A percentile compares a stretch with the other conserved stretches of the same genome.
Conservation (phyloP, 139 green algal genomes). For the Chlamydomonas schloesseri region DNA sequence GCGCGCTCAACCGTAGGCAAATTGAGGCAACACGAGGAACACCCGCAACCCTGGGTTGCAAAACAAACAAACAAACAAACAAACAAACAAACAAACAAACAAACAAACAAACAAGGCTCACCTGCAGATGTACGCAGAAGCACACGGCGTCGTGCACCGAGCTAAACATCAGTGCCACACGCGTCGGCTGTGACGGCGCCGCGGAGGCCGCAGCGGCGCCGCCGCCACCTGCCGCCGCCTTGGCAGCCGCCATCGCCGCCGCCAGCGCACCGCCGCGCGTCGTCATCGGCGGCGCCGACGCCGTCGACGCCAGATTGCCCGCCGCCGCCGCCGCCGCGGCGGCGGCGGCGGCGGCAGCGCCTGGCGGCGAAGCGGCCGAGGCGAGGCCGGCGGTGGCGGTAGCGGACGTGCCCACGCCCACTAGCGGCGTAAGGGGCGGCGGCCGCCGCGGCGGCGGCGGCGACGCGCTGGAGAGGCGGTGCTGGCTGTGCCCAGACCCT, state of each 20-base stretch:
- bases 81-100: too few relatives aligned
- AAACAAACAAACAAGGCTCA: too few relatives aligned
- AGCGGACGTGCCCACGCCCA: background rate
- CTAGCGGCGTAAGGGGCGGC: background rate
- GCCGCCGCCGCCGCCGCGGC: background rate
- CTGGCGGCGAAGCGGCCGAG: too few relatives aligned
- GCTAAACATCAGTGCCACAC: constrained; percentile 14
- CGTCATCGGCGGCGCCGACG: background rate
- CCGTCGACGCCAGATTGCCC: too few relatives aligned
- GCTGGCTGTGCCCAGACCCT: too few relatives aligned
- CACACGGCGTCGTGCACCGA: constrained; percentile 28
- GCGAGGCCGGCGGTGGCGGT: background rate
- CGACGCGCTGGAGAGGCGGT: background rate
- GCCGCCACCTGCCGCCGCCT: background rate
- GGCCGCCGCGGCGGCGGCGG: too few relatives aligned
- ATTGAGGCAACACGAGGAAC: too few relatives aligned
- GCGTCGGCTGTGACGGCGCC: background rate
- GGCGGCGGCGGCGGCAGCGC: too few relatives aligned
- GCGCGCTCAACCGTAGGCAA: too few relatives aligned
- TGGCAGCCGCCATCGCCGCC: constrained; percentile 20
- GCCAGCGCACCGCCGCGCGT: constrained; percentile 18
- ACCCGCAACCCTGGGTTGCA: too few relatives aligned
- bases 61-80: too few relatives aligned
- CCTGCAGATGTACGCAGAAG: constrained; percentile 44
- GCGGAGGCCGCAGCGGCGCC: background rate